Percentiles rank a stretch among this genome's conserved stretches.
Evolutionary conservation across 495 filamentous ascomycete species (phyloP).

Genomic region (Hypoxylon lenormandii): DNA sequence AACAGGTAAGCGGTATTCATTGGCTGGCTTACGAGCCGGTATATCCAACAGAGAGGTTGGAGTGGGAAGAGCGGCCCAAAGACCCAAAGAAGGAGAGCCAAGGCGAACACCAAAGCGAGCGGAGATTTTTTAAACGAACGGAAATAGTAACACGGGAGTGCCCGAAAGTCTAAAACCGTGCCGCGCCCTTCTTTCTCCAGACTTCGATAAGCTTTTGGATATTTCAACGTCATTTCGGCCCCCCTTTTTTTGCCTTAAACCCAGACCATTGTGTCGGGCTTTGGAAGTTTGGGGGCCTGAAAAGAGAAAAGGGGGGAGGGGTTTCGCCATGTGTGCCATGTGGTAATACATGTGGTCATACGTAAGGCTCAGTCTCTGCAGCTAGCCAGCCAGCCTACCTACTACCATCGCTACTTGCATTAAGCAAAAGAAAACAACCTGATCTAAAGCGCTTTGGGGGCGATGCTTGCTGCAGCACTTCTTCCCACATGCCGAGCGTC

Average conservation of each 20-base stretch:
- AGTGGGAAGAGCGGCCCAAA: background rate
- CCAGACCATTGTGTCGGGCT: conserved; percentile 9
- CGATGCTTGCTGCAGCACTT: conserved; percentile 5
- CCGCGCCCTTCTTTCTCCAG: conserved; percentile 24
- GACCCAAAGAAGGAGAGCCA: too few relatives aligned
- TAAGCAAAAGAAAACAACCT: background rate
- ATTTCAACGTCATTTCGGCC: conserved; percentile 16
- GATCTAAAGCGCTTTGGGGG: conserved; percentile 17
- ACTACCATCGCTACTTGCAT: background rate
- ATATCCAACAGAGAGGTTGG: background rate
- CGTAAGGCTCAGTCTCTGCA: conserved; percentile 18
- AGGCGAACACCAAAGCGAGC: background rate
- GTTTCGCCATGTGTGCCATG: conserved; percentile 26
- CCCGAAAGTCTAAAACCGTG: conserved; percentile 35
- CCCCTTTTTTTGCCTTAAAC: background rate
- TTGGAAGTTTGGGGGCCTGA: conserved; percentile 9
- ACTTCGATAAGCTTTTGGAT: conserved; percentile 25
- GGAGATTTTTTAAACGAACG: background rate
- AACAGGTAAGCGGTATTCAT: conserved; percentile 18
- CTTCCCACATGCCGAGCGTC: conserved; percentile 17
- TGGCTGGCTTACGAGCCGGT: conserved; percentile 36
- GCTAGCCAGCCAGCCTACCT: background rate
- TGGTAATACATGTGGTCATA: conserved; percentile 34
- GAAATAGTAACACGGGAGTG: conserved; percentile 43
- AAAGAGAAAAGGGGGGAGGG: background rate